Percentiles rank a stretch among this genome's conserved stretches.
These are phyloP conservation scores for Macaranga tanarius DNA, from an alignment of 441 rosid genomes.

Conservation along the genomic window DNA sequence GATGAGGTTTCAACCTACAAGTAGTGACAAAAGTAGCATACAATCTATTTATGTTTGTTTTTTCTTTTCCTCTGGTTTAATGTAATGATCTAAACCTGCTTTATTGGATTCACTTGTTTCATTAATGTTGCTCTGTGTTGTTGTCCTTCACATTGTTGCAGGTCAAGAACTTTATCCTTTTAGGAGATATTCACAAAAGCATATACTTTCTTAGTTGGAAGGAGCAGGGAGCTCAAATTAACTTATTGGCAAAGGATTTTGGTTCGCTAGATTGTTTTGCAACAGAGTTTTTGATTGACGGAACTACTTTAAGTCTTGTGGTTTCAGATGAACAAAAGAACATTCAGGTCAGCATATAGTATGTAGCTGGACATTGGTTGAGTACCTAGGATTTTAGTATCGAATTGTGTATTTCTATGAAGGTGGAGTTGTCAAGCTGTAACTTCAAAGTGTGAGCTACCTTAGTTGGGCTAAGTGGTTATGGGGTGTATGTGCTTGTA, in stretches of 20 bases:
- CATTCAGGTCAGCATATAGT: slow-evolving; percentile 57
- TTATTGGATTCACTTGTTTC: background rate
- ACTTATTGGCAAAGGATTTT: slow-evolving; percentile 91
- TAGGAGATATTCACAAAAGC: slow-evolving; percentile 94
- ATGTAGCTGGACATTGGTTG: background rate
- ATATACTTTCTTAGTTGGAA: slow-evolving; percentile 97
- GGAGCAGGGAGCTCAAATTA: slow-evolving; percentile 97
- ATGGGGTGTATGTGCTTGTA: background rate
- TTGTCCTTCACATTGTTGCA: slow-evolving; percentile 32
- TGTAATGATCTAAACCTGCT: background rate
- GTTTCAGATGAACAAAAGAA: slow-evolving; percentile 97
- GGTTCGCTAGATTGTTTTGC: slow-evolving; percentile 95
- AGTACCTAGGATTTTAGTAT: slow-evolving; percentile 1
- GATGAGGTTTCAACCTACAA: background rate
- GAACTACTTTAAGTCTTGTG: slow-evolving; percentile 89
- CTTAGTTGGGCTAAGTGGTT: background rate
- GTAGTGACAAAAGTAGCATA: background rate
- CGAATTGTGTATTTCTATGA: background rate
- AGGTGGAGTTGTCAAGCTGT: background rate
- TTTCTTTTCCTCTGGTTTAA: background rate
- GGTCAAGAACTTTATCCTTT: slow-evolving; percentile 88
- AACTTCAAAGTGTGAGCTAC: background rate
- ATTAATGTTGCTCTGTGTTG: slow-evolving; percentile 1
- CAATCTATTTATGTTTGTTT: background rate
- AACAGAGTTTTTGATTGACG: slow-evolving; percentile 96